Evolutionary conservation across 176 grass and related monocot species (phyloP).

Genomic region (Triticum turgidum): DNA sequence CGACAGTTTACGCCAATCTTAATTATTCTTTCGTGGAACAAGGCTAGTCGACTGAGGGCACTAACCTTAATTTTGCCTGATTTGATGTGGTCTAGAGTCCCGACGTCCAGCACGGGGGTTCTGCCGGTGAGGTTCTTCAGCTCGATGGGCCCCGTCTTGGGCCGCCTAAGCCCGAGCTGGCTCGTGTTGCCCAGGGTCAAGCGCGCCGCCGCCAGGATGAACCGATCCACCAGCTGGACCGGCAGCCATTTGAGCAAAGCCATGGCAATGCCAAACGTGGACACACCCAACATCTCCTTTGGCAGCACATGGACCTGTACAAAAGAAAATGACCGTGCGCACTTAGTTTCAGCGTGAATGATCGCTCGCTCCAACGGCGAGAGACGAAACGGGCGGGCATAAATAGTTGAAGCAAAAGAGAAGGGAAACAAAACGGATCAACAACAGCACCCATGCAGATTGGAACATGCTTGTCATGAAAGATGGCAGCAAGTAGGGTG

Average conservation of each 20-base stretch:
- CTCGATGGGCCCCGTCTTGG: slow-evolving; percentile 88
- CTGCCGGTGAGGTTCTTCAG: slow-evolving; percentile 91
- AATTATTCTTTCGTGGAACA: slow-evolving; percentile 4
- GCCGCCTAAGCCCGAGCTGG: slow-evolving; percentile 69
- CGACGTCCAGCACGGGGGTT: slow-evolving; percentile 90
- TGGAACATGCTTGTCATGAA: slow-evolving; percentile 14
- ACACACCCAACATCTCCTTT: slow-evolving; percentile 77
- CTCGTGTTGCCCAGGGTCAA: slow-evolving; percentile 69
- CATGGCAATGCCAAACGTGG: slow-evolving; percentile 87
- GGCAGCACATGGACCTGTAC: slow-evolving; percentile 82
- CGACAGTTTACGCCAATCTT: not conserved
- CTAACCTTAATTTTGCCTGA: slow-evolving; percentile 89
- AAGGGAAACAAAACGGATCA: not conserved
- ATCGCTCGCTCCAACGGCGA: too few species aligned
- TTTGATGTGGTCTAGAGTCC: slow-evolving; percentile 82
- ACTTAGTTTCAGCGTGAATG: not conserved
- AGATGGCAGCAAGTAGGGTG: not conserved
- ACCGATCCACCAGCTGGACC: slow-evolving; percentile 58
- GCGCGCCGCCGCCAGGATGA: slow-evolving; percentile 61
- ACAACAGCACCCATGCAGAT: slow-evolving; percentile 24
- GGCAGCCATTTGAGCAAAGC: slow-evolving; percentile 64
- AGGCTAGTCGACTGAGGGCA: not conserved
- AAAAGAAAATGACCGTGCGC: not conserved
- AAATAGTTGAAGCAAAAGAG: not conserved
- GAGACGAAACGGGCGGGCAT: not conserved